phyloP scores from a whole-genome alignment of 2,329 filamentous ascomycete genomes.

The Trichoderma koningiopsis region DNA sequence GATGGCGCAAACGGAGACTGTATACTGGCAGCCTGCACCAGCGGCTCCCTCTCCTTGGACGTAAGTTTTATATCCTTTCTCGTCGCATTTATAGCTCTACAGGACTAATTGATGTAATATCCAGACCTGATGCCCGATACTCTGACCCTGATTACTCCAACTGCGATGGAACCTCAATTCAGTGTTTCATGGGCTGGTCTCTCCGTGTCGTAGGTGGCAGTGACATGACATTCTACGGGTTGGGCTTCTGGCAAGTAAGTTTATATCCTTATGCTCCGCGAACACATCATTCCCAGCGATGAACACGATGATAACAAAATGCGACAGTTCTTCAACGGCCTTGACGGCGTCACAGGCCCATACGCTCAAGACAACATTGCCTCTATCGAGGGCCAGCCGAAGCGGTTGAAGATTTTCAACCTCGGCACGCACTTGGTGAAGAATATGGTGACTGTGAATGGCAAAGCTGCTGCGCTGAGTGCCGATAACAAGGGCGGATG shows the following conservation, averaged over 20 bases:
- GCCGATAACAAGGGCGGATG: slow-evolving; percentile 34
- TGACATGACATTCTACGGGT: slow-evolving; percentile 22
- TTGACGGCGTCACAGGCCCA: slow-evolving; percentile 23
- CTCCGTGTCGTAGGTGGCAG: slow-evolving; percentile 24
- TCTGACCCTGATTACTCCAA: slow-evolving; percentile 31
- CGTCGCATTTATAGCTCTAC: neutral
- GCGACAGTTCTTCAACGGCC: slow-evolving; percentile 27
- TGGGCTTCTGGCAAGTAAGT: slow-evolving; percentile 26
- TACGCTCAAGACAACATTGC: slow-evolving; percentile 29
- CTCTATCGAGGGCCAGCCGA: slow-evolving; percentile 24
- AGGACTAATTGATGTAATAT: neutral
- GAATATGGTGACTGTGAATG: slow-evolving; percentile 27
- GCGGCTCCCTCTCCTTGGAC: slow-evolving; percentile 45
- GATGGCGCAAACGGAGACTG: slow-evolving; percentile 50
- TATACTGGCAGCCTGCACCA: slow-evolving; percentile 42
- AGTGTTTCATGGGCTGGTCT: slow-evolving; percentile 27
- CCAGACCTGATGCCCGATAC: slow-evolving; percentile 26
- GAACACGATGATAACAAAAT: neutral
- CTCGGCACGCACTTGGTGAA: slow-evolving; percentile 27
- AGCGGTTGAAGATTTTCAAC: slow-evolving; percentile 26
- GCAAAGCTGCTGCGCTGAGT: slow-evolving; percentile 22
- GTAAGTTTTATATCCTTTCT: slow-evolving; percentile 9
- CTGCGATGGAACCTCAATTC: slow-evolving; percentile 25
- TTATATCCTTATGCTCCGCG: too few relatives aligned
- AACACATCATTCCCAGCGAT: neutral